Conservation (phyloP, 192 early-diverging fungal genomes). For the Spizellomyces sp. region DNA sequence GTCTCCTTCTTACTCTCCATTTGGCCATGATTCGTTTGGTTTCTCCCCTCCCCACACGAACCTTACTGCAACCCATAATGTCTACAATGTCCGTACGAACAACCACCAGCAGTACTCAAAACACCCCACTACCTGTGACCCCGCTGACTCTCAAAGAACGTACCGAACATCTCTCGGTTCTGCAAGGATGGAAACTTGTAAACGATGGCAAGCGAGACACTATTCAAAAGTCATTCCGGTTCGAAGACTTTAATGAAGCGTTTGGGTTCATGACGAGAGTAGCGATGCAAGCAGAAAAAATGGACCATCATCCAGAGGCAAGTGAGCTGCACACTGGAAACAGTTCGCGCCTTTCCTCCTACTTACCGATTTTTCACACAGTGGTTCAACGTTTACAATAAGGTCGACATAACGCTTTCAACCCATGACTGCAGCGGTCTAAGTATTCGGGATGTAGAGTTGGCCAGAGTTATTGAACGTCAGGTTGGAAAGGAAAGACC, state of each 20-base stretch:
- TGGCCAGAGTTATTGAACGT: slow-evolving; percentile 49
- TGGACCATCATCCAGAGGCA: slow-evolving; percentile 91
- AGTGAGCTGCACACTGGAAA: background rate
- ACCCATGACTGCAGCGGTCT: slow-evolving; percentile 91
- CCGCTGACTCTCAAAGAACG: slow-evolving; percentile 18
- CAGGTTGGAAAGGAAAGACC: slow-evolving; percentile 10
- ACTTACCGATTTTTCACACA: background rate
- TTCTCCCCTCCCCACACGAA: too few relatives aligned
- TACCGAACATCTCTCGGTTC: slow-evolving; percentile 1
- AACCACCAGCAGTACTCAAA: slow-evolving; percentile 2
- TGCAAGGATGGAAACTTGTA: slow-evolving; percentile 22
- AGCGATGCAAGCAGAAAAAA: slow-evolving; percentile 86
- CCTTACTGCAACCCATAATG: background rate
- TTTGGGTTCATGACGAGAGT: slow-evolving; percentile 96
- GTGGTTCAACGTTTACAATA: slow-evolving; percentile 87
- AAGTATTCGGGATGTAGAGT: slow-evolving; percentile 70
- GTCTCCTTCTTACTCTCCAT: too few relatives aligned
- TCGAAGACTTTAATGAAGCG: slow-evolving; percentile 82
- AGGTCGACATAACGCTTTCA: slow-evolving; percentile 83
- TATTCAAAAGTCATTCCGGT: slow-evolving; percentile 67
- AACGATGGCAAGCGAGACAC: slow-evolving; percentile 30
- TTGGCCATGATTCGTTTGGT: too few relatives aligned
- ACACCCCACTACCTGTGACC: slow-evolving; percentile 7
- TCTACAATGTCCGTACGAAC: background rate
- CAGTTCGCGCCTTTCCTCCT: background rate